Base-by-base conservation (phyloP, 176 grass and related monocot species). In the Carex myosuroides region DNA sequence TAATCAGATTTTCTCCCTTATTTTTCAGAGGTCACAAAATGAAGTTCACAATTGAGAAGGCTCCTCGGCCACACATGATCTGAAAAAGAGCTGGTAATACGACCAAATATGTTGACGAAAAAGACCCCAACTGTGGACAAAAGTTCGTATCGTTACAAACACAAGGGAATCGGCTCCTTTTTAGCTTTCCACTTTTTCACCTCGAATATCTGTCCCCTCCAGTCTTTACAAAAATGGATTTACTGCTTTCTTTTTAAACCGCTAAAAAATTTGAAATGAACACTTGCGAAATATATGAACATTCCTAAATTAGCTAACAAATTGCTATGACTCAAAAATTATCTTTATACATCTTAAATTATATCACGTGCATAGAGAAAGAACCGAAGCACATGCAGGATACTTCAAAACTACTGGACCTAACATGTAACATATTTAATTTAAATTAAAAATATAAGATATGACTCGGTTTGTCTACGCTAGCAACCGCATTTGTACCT, bases 121-220 rank as follows among this genome's bases (percentile, higher is more conserved):
- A 48, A 48, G 41, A 67, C 80, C 60, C 41, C 37, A 66, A 52
- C 60, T 54, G 33, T 82, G 61, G 61, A 82, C n/a, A 62, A 29
- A 81, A 41, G 57, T 42, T 81, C 18, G 54, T 42, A 64, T 82
- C 61, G 57, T 10, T 82, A 65, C 80, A 82, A 82, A 67, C 80
- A 82, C 30, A 61, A 11, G 37, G 54, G 80, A 82, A 67, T 82
- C 61, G 60, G 30, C 80, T 10, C 14, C 39, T 16, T 82, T 67
- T 82, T 65, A 82, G 79, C 79, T 64, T 82, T 82, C 44, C 8
- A 54, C n/a, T 64, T 82, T 66, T 66, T 80, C 24, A 80, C 76
- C 53, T 80, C 32, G 6, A 29, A 60, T 32, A 65, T 50, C n/a
- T 50, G 7, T 16, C 37, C 33, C 2, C 80, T 82, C 59, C 37